Percentiles rank a stretch among this genome's conserved stretches.
These are phyloP conservation scores for Globisporangium orthogonon DNA, from an alignment of 352 stramenopile species.

Conservation along the genomic window DNA sequence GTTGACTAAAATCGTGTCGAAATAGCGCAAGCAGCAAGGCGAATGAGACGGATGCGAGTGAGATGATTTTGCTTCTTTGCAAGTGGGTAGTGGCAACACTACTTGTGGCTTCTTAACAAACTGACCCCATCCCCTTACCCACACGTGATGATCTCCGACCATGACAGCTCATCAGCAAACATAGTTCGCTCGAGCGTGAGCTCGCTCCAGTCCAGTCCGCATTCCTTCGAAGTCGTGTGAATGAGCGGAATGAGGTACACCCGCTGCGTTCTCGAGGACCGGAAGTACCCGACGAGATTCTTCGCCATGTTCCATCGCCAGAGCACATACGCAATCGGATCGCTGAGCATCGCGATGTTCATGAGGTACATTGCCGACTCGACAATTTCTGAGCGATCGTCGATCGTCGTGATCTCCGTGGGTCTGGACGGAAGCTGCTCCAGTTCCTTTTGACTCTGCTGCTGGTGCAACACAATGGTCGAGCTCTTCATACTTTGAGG, in stretches of 20 bases:
- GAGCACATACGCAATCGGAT: background rate
- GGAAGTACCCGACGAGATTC: constrained; percentile 4
- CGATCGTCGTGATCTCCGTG: background rate
- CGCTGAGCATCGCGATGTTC: constrained; percentile 12
- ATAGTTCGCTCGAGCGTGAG: constrained; percentile 4
- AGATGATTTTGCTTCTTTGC: background rate
- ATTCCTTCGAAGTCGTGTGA: background rate
- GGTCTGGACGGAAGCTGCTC: background rate
- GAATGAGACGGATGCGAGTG: too few species aligned
- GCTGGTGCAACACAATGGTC: background rate
- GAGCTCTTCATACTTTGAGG: background rate
- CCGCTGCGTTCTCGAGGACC: constrained; percentile 1
- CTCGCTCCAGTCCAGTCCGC: constrained; percentile 4
- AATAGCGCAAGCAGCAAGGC: too few species aligned
- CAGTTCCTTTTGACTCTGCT: background rate
- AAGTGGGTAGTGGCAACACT: too few species aligned
- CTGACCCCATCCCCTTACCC: background rate
- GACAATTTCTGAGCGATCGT: background rate
- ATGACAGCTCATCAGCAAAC: background rate
- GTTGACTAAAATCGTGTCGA: too few species aligned
- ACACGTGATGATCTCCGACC: constrained; percentile 8
- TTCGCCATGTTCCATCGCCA: constrained; percentile 1
- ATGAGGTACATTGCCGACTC: constrained; percentile 6
- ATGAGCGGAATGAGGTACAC: constrained; percentile 6
- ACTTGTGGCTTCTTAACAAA: too few species aligned